Evolutionary conservation across 129 eudicot species (phyloP).

Genomic region (Centrapalus pauciflorus): DNA sequence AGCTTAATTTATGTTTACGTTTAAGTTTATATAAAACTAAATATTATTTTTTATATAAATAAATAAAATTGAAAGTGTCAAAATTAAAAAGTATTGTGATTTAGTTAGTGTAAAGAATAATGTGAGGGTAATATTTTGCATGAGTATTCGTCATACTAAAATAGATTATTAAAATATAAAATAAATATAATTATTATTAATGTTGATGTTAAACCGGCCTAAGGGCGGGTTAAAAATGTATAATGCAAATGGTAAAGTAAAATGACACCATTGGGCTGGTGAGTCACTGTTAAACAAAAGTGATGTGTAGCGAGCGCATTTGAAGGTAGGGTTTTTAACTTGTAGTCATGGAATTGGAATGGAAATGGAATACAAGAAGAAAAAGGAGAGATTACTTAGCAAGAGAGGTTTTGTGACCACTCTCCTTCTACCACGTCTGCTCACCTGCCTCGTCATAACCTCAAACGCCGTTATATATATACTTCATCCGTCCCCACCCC

Average conservation of each 20-base stretch:
- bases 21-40: no score
- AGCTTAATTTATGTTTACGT: no score
- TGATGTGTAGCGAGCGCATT: no score
- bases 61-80: no score
- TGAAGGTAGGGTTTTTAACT: slow-evolving; percentile 17
- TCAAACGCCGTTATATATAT: slow-evolving; percentile 12
- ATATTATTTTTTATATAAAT: no score
- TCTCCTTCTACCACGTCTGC: slow-evolving; percentile 3
- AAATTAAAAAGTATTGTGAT: no score
- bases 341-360: not conserved
- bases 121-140: no score
- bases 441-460: slow-evolving; percentile 8
- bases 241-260: not conserved
- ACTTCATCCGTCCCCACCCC: not conserved
- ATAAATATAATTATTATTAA: not conserved
- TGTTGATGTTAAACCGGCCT: not conserved
- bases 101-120: no score
- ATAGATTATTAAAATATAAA: not conserved
- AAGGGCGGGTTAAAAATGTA: no score
- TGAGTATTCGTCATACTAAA: no score
- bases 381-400: slow-evolving; percentile 29
- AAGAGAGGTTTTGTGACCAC: slow-evolving; percentile 26
- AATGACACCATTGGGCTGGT: not conserved
- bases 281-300: slow-evolving; percentile 11
- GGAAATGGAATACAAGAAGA: not conserved